Evolutionary conservation across 768 basidiomycete species (phyloP), one percentile per base, ranked within the genome.

Genomic region (Paxillus involutus): DNA sequence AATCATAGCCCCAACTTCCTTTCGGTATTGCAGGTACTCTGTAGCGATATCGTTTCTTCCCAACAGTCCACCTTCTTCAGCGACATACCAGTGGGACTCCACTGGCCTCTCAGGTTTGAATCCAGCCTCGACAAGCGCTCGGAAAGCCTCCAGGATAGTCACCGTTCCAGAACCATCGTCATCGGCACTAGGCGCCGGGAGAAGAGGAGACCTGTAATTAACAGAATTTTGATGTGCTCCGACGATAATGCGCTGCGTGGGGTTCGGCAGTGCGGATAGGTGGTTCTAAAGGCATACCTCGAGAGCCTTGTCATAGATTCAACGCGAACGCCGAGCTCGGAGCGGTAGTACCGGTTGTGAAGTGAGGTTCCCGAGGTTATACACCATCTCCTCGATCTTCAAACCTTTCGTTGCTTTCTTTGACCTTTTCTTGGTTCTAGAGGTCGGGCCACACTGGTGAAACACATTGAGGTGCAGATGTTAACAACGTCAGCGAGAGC

Each of bases 81-180:
- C 88, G 47, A 88, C 85, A 65, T 90, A 92, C 90, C 88, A 91
- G 59, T 91, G 88, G 69, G 91, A 91, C 64, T 92, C 88, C 32
- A 91, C 77, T 6, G 83, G 74, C 42, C 80, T 80, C 54, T 76
- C 71, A 49, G 89, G 89, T 40, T 68, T 79, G 77, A 86, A 91
- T 64, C 84, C 81, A 36, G 85, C 79, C 26, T 80, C 77, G 59
- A 91, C 75, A 53, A 91, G 74, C 12, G 80, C 86, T 36, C 89
- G 80, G 66, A 89, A 90, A 16, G 86, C 77, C 72, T 91, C 89
- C 39, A 91, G 71, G 59, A 91, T 88, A 17, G 84, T 86, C 51
- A 89, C 85, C n/a, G 78, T 80, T 58, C 89, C 89, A 56, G 86
- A 75, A 14, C 79, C 80, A 48, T 79, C 77, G 56, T 80, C 80